Percentiles rank a stretch among this genome's conserved stretches.
phyloP scores from a whole-genome alignment of 441 rosid species.

The Aleurites moluccanus region DNA sequence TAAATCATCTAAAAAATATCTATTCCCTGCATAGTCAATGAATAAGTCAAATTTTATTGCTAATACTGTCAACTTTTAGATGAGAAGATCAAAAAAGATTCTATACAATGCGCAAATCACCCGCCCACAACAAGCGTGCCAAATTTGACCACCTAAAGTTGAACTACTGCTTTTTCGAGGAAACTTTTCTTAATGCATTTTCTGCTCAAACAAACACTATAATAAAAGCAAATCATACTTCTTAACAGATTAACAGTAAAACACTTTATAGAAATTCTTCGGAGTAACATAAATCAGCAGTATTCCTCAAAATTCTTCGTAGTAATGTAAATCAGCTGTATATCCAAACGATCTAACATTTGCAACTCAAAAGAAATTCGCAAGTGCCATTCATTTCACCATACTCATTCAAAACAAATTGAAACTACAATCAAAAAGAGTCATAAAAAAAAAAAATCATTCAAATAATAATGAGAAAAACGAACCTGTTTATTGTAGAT shows the following conservation, averaged over 20 bases:
- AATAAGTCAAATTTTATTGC: constrained; percentile 11
- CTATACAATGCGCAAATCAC: background rate
- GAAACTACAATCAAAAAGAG: background rate
- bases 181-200: background rate
- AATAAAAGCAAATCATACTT: background rate
- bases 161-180: background rate
- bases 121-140: background rate
- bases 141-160: background rate
- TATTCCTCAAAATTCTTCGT: too few species aligned
- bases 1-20: background rate
- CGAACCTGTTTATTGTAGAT: constrained; percentile 96
- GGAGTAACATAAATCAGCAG: background rate
- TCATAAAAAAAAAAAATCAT: background rate
- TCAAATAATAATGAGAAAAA: background rate
- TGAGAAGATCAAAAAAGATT: background rate
- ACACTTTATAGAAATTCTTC: background rate
- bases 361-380: background rate
- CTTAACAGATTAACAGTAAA: too few species aligned
- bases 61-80: background rate
- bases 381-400: background rate
- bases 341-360: background rate
- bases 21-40: background rate
- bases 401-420: background rate
- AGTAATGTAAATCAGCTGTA: background rate
- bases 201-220: background rate